Evolutionary conservation across 2,329 filamentous ascomycete genomes (phyloP).

Genomic region (Fusarium tricinctum): DNA sequence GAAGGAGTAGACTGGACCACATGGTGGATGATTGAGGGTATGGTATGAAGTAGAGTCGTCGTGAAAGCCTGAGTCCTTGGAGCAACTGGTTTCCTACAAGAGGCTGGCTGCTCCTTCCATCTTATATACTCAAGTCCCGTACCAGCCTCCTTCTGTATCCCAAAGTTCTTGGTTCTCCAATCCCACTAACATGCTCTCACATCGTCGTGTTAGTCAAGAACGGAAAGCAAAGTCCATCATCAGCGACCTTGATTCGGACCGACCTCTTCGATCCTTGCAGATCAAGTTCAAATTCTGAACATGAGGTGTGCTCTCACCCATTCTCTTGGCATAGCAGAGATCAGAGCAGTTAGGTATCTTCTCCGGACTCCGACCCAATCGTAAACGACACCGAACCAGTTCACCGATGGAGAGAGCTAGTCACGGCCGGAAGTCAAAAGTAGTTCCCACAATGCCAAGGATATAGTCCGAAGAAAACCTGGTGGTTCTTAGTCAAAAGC

Average conservation of each 20-base stretch:
- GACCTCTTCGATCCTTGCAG: slow-evolving; percentile 18
- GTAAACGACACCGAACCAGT: neutral
- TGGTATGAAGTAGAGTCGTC: neutral
- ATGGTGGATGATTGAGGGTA: slow-evolving; percentile 7
- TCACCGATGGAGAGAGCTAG: neutral
- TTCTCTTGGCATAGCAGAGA: neutral
- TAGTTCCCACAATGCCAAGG: slow-evolving; percentile 12
- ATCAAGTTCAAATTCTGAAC: slow-evolving; percentile 6
- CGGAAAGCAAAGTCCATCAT: slow-evolving; percentile 12
- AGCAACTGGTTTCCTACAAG: neutral
- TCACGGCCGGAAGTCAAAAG: neutral
- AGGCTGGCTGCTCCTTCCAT: neutral
- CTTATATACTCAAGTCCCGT: slow-evolving; percentile 17
- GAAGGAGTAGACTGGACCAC: slow-evolving; percentile 34
- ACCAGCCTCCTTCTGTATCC: neutral
- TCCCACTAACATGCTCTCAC: neutral
- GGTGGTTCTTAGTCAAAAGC: slow-evolving; percentile 8
- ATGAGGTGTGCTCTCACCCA: neutral
- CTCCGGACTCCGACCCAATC: slow-evolving; percentile 9
- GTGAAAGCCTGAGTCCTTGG: slow-evolving; percentile 5
- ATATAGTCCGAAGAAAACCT: slow-evolving; percentile 2
- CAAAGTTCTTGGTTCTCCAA: slow-evolving; percentile 1
- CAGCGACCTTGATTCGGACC: slow-evolving; percentile 28
- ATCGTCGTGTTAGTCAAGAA: slow-evolving; percentile 12
- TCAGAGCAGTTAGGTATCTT: neutral